Conservation (phyloP, 164 flowering plant species). For the Macadamia tetraphylla region DNA sequence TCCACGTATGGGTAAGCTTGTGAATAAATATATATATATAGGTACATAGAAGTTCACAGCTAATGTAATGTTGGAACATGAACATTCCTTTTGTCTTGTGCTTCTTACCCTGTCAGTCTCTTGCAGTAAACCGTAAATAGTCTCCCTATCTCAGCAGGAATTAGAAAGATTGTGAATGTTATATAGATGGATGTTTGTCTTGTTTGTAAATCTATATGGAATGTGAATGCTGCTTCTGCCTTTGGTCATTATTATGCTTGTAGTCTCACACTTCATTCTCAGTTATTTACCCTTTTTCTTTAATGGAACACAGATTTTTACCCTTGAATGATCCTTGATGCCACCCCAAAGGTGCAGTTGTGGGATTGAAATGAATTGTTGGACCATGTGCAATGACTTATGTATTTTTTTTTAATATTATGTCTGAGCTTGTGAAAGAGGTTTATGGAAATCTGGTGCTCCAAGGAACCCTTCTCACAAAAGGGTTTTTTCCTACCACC, state of each 20-base stretch:
- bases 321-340: no score
- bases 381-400: no score
- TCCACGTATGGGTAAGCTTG: conserved; percentile 9
- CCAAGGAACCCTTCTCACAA: no score
- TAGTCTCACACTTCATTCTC: not conserved
- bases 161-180: not conserved
- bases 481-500: no score
- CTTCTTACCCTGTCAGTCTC: not conserved
- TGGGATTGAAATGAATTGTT: no score
- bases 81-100: not conserved
- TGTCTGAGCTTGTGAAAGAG: no score
- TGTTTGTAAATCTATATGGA: not conserved
- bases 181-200: not conserved
- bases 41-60: conserved; percentile 8
- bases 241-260: not conserved
- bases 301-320: no score
- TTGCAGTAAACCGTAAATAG: no score
- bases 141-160: not conserved
- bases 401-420: no score
- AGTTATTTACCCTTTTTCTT: no score
- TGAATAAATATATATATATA: conserved; percentile 37
- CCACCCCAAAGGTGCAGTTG: no score
- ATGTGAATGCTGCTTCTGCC: not conserved
- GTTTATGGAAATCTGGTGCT: no score
- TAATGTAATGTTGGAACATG: not conserved